Evolutionary conservation across 208 protist species (phyloP), one percentile per base, ranked within the genome.

Genomic region (Wallacemonas sp.): DNA sequence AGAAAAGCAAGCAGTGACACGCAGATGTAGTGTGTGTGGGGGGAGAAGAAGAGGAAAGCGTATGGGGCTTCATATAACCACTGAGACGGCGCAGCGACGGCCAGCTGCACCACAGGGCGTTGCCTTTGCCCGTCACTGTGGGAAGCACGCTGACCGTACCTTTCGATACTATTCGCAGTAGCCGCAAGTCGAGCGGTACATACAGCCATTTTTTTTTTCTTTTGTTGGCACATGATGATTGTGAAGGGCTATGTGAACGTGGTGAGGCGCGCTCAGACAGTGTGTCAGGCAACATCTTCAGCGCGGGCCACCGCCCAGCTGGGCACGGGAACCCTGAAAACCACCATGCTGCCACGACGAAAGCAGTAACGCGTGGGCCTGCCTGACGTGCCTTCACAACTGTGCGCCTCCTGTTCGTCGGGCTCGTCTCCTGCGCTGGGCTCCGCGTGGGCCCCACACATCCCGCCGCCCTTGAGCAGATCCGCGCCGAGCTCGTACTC

Each of bases 401-500:
- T n/a, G n/a, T n/a, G n/a, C 12, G 6, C 39, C 42, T 50, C 60
- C 42, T 13, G 13, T 38, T 52, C 61, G n/a, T 12, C 50, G 8
- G 33, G 30, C 19, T 57, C 50, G 3, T 57, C 29, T 3, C 1
- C 50, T 57, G 15, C 50, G 4, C 8, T 27, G 50, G 24, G 30
- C 30, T 21, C 37, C 39, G 1, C 21, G 4, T 15, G 39, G 22
- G 5, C 17, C 21, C 24, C 26, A 12, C 21, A 10, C 10, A 63
- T 21, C 22, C 27, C 15, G 33, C 10, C 5, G 5, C 5, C 1
- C 61, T 36, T 21, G 66, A 81, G 54, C 59, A 81, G 21, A 27
- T 8, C 38, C 71, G 78, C 68, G 22, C 76, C 73, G 0, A 93
- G 29, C 52, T 83, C 72, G 63, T 95, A 92, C 26, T 62, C 59